Conservation (phyloP, 2,329 filamentous ascomycete species). For the Trichoderma simmonsii region DNA sequence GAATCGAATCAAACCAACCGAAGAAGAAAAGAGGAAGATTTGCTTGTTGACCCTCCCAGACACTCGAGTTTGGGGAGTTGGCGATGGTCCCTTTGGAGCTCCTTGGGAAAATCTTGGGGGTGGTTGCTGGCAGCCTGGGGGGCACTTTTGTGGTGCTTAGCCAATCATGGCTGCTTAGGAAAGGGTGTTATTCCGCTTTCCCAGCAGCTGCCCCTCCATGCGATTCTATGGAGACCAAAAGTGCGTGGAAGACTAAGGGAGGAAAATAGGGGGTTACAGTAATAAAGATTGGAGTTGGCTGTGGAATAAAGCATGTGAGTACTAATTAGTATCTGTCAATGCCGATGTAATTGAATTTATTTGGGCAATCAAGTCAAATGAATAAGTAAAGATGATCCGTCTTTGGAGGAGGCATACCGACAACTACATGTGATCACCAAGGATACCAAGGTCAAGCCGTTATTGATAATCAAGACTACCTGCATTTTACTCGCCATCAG, state of each 20-base stretch:
- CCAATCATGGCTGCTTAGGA: constrained; percentile 18
- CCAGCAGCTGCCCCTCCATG: constrained; percentile 14
- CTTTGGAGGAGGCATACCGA: neutral
- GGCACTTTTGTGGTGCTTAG: constrained; percentile 4
- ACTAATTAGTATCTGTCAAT: too few species aligned
- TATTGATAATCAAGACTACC: neutral
- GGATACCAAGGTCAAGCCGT: neutral
- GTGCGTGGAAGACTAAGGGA: neutral
- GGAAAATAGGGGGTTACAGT: neutral
- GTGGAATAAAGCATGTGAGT: too few species aligned
- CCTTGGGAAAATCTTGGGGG: constrained; percentile 24
- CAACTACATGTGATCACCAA: neutral
- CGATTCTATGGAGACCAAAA: neutral
- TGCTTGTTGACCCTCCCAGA: constrained; percentile 7
- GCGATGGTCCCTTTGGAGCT: constrained; percentile 16
- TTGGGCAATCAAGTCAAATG: neutral
- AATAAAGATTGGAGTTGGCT: too few species aligned
- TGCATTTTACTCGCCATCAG: neutral
- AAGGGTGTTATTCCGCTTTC: constrained; percentile 17
- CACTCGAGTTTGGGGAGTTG: constrained; percentile 6
- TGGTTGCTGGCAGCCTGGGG: constrained; percentile 18
- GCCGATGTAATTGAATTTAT: neutral
- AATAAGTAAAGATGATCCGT: neutral
- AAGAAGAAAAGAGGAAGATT: neutral
- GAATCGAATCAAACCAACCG: neutral